Base-by-base conservation (phyloP, 2,329 filamentous ascomycete species). In the Lasiodiplodia theobromae region DNA sequence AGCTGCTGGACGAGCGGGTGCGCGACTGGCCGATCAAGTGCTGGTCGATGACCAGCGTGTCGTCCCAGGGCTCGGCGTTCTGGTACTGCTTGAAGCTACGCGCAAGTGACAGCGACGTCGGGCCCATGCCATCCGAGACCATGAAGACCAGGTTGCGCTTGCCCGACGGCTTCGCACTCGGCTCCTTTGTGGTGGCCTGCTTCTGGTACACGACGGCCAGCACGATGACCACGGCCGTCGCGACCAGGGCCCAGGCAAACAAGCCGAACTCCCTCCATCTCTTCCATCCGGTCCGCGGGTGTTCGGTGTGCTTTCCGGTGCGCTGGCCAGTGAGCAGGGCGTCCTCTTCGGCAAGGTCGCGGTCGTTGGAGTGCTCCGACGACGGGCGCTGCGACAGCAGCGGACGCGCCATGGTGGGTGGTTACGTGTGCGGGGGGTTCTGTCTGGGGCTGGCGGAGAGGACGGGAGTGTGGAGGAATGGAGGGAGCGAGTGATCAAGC, bases 61-160 rank as follows among this genome's bases (percentile, higher is more conserved):
- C 89, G 74, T 90, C 87, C 72, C 87, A 87, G 0, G 92, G 90
- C n/a, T 96, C 85, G 5, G 86, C 88, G 49, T 92, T 86, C 67
- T 90, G 86, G 73, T 91, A 87, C 80, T 99, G 96, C 72, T 92
- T 89, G 82, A 91, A 99, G 77, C 90, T 92, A 68, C 96, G 87
- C 7, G 96, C 97, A 77, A 99, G 81, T 31, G 91, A 92, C 66
- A 99, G 85, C 74, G 93, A 95, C 10, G 96, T 93, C 8, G 96
- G 96, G 0, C 96, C 96, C 96, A 99, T 99, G 76, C 96, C 96
- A 79, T 99, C 96, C 0, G 93, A 97, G 47, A 99, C 95, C 96
- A 99, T 99, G 84, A 99, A 98, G 74, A 99, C 91, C 66, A 99
- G 85, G 80, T 98, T 99, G 67, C 93, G 88, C 85, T 98, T 99